Evolutionary conservation across 768 basidiomycete genomes (phyloP).

Genomic region (Boletus fagicola): DNA sequence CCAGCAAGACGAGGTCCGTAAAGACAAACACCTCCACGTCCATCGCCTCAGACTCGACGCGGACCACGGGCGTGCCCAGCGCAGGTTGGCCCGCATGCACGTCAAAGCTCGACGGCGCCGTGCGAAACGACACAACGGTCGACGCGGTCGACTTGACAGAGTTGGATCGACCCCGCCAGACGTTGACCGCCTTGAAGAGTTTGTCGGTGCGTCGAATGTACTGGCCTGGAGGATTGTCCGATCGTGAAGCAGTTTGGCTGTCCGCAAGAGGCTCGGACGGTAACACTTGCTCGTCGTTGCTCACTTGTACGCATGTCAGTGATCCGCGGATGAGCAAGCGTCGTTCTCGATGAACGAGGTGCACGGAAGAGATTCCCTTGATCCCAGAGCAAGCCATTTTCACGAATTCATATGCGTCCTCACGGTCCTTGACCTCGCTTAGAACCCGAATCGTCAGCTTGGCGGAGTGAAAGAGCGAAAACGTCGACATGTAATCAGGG

Average conservation of each 20-base stretch:
- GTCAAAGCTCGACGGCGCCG: conserved; percentile 32
- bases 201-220: conserved; percentile 20
- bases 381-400: conserved; percentile 60
- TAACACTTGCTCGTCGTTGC: conserved; percentile 28
- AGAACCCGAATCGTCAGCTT: conserved; percentile 73
- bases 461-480: conserved; percentile 63
- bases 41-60: conserved; percentile 25
- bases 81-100: conserved; percentile 9
- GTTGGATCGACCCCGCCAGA: conserved; percentile 47
- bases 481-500: conserved; percentile 65
- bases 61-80: conserved; percentile 20
- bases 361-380: conserved; percentile 50
- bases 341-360: conserved; percentile 71
- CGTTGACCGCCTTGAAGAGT: conserved; percentile 42
- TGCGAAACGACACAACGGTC: conserved; percentile 28
- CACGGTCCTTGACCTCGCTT: conserved; percentile 80
- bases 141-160: conserved; percentile 33
- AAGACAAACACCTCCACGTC: conserved; percentile 52
- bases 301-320: conserved; percentile 43
- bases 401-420: conserved; percentile 81
- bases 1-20: conserved; percentile 65
- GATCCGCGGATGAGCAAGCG: conserved; percentile 67
- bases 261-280: not conserved
- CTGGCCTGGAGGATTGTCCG: not conserved
- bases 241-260: not conserved